Conservation (phyloP, 2,329 filamentous ascomycete species). For the Dendrostoma leiphaemia region DNA sequence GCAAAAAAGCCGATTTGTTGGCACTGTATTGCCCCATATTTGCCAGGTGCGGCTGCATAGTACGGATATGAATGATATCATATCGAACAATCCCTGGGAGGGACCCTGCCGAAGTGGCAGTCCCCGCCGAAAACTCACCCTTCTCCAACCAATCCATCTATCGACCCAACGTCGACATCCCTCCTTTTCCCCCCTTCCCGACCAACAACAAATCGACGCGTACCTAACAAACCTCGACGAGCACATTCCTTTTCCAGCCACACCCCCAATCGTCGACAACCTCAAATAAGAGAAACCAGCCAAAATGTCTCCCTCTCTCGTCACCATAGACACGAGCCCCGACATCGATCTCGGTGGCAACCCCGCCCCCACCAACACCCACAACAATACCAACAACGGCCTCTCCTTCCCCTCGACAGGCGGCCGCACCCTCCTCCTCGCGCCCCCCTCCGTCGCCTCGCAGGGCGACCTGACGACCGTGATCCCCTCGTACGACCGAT, state of each 20-base stretch:
- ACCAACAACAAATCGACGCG: neutral
- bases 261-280: neutral
- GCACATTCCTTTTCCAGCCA: neutral
- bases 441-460: slow-evolving; percentile 84
- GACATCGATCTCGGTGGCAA: slow-evolving; percentile 45
- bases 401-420: slow-evolving; percentile 36
- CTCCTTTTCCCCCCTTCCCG: neutral
- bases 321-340: slow-evolving; percentile 54
- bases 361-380: slow-evolving; percentile 25
- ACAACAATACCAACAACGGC: slow-evolving; percentile 17
- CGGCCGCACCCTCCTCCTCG: slow-evolving; percentile 70
- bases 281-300: slow-evolving; percentile 8
- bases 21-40: slow-evolving; percentile 3
- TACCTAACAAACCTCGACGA: neutral
- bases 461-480: slow-evolving; percentile 76
- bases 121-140: neutral
- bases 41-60: neutral
- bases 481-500: slow-evolving; percentile 71
- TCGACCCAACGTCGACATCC: neutral
- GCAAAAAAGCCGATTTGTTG: slow-evolving; percentile 3
- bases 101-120: neutral
- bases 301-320: slow-evolving; percentile 49
- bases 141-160: neutral
- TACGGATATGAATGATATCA: neutral
- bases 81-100: neutral